A percentile compares a stretch with the other conserved stretches of the same genome.
These are phyloP conservation scores for Cochlearia excelsa DNA, from an alignment of 345 rosid species.

Conservation along the genomic window DNA sequence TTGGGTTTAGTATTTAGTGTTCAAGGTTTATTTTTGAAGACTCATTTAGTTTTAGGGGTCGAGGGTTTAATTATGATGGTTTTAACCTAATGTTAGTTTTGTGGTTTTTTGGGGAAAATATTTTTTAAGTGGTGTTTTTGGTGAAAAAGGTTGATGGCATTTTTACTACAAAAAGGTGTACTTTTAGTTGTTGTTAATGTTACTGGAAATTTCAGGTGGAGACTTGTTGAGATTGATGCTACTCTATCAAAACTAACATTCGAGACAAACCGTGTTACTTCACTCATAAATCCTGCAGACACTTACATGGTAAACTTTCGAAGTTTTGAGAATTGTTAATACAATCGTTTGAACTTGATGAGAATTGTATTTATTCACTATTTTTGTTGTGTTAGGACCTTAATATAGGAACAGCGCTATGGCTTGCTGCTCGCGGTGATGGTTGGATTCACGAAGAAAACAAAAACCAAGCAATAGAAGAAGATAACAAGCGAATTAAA, in stretches of 20 bases:
- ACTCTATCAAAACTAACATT: constrained; percentile 59
- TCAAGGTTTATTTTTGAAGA: too few species aligned
- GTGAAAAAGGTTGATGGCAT: too few species aligned
- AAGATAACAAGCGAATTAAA: constrained; percentile 35
- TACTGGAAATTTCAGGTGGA: constrained; percentile 65
- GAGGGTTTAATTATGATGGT: too few species aligned
- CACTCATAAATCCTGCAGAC: constrained; percentile 82
- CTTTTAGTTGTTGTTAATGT: constrained; percentile 3
- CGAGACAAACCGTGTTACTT: constrained; percentile 71
- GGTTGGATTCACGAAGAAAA: constrained; percentile 64
- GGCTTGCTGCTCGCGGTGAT: constrained; percentile 85
- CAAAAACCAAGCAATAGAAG: constrained; percentile 21
- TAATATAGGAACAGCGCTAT: constrained; percentile 87
- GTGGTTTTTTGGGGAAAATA: too few species aligned
- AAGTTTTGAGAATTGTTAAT: constrained; percentile 9
- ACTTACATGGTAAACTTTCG: constrained; percentile 71
- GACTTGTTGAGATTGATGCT: constrained; percentile 85
- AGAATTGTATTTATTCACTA: neutral
- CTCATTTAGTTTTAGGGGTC: too few species aligned
- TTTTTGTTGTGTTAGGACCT: constrained; percentile 57
- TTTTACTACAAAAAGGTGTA: too few species aligned
- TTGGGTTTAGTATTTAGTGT: too few species aligned
- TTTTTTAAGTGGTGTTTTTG: too few species aligned
- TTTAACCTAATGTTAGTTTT: too few species aligned
- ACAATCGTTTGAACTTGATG: neutral